phyloP scores from a whole-genome alignment of 371 early-diverging fungal genomes.

The Choanephora cucurbitarum region DNA sequence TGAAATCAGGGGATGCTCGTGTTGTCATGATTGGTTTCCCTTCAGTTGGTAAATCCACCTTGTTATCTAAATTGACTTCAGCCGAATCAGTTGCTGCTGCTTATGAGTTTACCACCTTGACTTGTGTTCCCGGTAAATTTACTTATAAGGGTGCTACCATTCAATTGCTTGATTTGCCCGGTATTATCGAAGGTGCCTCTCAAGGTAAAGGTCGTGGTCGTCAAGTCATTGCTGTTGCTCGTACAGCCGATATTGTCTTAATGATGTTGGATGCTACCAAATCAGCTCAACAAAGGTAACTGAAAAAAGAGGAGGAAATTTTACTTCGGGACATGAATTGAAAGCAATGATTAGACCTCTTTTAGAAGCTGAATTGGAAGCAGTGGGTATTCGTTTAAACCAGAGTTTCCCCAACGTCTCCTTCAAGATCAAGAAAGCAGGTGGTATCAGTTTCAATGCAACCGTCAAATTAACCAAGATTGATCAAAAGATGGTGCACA shows the following conservation, averaged over 20 bases:
- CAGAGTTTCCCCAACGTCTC: constrained; percentile 90
- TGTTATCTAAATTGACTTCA: constrained; percentile 94
- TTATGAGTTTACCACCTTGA: constrained; percentile 99
- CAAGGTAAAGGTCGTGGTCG: constrained; percentile 98
- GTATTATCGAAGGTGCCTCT: constrained; percentile 95
- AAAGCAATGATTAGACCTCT: no score
- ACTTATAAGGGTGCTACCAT: constrained; percentile 98
- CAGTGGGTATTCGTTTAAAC: constrained; percentile 98
- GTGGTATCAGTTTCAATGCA: constrained; percentile 96
- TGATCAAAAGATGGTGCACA: constrained; percentile 89
- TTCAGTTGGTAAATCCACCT: constrained; percentile 99
- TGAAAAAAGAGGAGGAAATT: not conserved
- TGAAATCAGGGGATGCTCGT: constrained; percentile 98
- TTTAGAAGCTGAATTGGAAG: constrained; percentile 97
- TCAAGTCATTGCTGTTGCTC: constrained; percentile 96
- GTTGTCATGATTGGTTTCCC: constrained; percentile 99
- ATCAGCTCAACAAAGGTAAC: constrained; percentile 73
- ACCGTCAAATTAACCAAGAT: constrained; percentile 90
- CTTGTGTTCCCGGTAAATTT: constrained; percentile 98
- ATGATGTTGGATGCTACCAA: constrained; percentile 99
- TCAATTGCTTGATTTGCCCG: constrained; percentile 89
- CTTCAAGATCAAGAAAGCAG: constrained; percentile 97
- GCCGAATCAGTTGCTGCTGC: constrained; percentile 93
- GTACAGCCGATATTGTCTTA: constrained; percentile 96
- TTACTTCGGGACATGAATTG: no score